These are phyloP conservation scores for Suillus variegatus DNA, from an alignment of 768 basidiomycete genomes.

Conservation along the genomic window DNA sequence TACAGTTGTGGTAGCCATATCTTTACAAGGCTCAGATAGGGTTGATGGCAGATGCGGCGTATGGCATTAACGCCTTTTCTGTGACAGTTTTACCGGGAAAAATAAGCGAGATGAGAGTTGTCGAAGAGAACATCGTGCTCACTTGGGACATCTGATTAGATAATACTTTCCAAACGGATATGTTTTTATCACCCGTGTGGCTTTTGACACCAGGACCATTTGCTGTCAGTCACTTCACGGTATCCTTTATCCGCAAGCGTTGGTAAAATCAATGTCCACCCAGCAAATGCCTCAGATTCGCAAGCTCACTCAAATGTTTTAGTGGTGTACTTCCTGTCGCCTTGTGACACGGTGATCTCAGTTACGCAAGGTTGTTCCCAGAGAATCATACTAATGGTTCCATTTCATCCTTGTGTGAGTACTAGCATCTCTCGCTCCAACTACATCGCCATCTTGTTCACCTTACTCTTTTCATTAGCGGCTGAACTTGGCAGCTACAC, in stretches of 20 bases:
- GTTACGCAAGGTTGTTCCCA: constrained; percentile 2
- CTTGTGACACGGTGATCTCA: too few relatives aligned
- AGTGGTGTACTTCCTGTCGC: not conserved
- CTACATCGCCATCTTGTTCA: not conserved
- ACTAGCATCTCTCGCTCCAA: constrained; percentile 4
- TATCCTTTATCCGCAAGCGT: constrained; percentile 8
- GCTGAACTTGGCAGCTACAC: not conserved
- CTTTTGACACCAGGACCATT: not conserved
- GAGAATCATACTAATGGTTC: not conserved
- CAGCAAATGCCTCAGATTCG: constrained; percentile 9
- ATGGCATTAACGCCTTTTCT: too few relatives aligned
- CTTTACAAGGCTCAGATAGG: too few relatives aligned
- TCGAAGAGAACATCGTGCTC: too few relatives aligned
- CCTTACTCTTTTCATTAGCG: constrained; percentile 12
- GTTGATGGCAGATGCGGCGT: too few relatives aligned
- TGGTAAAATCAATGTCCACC: constrained; percentile 12
- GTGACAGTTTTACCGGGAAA: too few relatives aligned
- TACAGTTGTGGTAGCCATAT: too few relatives aligned
- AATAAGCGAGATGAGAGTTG: too few relatives aligned
- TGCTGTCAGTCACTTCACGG: constrained; percentile 1
- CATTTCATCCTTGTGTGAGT: constrained; percentile 13
- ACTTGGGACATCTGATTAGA: too few relatives aligned
- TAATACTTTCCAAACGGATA: too few relatives aligned
- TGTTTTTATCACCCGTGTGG: too few relatives aligned
- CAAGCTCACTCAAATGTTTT: constrained; percentile 7